phyloP scores from a whole-genome alignment of 179 eudicot genomes.

The Beta corolliflora region DNA sequence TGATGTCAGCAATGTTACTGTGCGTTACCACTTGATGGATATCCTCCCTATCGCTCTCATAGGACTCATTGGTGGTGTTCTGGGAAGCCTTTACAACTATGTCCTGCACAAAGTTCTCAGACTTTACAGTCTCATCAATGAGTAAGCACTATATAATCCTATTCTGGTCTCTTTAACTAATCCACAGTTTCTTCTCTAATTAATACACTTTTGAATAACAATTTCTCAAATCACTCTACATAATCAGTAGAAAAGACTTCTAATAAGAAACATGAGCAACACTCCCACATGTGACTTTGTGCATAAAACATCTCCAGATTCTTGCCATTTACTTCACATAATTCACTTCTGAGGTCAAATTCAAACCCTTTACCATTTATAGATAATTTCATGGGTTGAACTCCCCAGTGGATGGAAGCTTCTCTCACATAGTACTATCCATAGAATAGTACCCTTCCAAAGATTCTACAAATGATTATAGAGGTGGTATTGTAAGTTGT shows the following conservation, averaged over 20 bases:
- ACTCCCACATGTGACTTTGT: neutral
- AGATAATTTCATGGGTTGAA: neutral
- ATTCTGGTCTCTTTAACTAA: neutral
- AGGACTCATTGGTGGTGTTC: conserved; percentile 79
- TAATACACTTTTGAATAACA: neutral
- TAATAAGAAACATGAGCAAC: no score
- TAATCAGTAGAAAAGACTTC: neutral
- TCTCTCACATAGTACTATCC: neutral
- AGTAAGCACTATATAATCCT: conserved; percentile 53
- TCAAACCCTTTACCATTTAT: neutral
- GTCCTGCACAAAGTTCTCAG: conserved; percentile 78
- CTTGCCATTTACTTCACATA: neutral
- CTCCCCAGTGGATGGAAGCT: neutral
- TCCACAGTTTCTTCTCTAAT: neutral
- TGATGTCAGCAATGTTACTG: conserved; percentile 73
- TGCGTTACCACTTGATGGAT: conserved; percentile 64
- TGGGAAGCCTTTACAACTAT: conserved; percentile 81
- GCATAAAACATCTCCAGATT: neutral
- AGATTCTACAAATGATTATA: neutral
- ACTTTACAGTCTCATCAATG: conserved; percentile 81
- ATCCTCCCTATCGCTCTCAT: conserved; percentile 60
- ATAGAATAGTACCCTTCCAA: neutral
- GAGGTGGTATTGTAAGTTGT: no score
- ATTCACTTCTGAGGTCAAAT: neutral
- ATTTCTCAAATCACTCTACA: neutral